A percentile compares a stretch with the other conserved stretches of the same genome.
phyloP scores from a whole-genome alignment of 257 asterid genomes.

The Eustoma russellianum region DNA sequence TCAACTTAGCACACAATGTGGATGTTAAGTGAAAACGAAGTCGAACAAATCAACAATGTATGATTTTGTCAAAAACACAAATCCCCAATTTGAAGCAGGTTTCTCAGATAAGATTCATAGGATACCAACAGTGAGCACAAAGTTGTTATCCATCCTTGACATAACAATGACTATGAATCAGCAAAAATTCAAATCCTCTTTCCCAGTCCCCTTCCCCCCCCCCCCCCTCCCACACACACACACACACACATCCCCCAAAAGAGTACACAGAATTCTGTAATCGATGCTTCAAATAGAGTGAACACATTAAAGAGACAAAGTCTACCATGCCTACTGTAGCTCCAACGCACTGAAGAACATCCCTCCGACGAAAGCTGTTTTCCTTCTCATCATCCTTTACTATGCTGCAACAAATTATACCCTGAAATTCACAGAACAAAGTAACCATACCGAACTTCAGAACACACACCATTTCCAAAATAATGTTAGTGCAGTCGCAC shows the following conservation, averaged over 20 bases:
- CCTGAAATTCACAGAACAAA: constrained; percentile 19
- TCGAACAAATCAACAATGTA: too few relatives aligned
- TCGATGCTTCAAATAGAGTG: background rate
- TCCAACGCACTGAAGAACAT: constrained; percentile 50
- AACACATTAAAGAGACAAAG: constrained; percentile 8
- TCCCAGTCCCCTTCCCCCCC: too few relatives aligned
- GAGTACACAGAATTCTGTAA: background rate
- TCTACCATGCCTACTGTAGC: constrained; percentile 67
- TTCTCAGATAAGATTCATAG: background rate
- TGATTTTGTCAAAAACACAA: too few relatives aligned
- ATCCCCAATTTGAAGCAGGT: background rate
- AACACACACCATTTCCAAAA: background rate
- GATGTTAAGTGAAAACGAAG: too few relatives aligned
- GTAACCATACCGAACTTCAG: background rate
- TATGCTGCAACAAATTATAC: constrained; percentile 39
- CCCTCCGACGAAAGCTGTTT: constrained; percentile 46
- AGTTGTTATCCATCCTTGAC: too few relatives aligned
- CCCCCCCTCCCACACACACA: too few relatives aligned
- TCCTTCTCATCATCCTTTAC: constrained; percentile 28
- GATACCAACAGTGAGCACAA: too few relatives aligned
- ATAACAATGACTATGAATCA: too few relatives aligned
- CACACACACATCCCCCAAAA: background rate
- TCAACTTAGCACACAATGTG: too few relatives aligned
- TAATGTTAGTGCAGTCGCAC: background rate
- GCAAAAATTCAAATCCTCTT: too few relatives aligned